phyloP scores from a whole-genome alignment of 78 protist species.

The Dictyostelium intermedium region DNA sequence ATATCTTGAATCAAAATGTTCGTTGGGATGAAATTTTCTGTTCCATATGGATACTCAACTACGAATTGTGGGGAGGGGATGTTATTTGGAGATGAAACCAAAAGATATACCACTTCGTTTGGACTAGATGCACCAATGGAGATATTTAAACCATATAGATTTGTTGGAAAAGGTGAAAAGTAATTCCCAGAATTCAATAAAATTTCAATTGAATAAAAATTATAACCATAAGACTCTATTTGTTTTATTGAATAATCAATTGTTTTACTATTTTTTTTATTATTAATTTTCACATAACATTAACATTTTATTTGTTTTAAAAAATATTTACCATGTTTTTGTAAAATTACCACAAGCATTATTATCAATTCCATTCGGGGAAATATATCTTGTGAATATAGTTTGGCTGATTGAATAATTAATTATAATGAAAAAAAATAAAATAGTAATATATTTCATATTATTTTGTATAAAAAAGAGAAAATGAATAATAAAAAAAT shows the following conservation, averaged over 20 bases:
- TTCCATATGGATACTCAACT: not conserved
- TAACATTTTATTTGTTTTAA: too few species aligned
- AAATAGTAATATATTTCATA: too few species aligned
- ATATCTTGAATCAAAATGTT: not conserved
- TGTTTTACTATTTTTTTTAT: not conserved
- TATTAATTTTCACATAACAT: too few species aligned
- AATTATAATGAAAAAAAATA: too few species aligned
- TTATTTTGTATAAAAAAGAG: too few species aligned
- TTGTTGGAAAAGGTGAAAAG: not conserved
- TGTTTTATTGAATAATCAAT: not conserved
- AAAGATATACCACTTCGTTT: not conserved
- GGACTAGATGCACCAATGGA: not conserved
- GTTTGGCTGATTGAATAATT: not conserved
- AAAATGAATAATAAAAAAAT: too few species aligned
- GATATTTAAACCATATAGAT: not conserved
- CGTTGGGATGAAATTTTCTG: not conserved
- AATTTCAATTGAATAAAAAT: not conserved
- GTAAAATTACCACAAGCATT: not conserved
- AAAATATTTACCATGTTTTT: not conserved
- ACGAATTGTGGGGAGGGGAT: not conserved
- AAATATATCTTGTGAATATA: not conserved
- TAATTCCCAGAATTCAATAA: not conserved
- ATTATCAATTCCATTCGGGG: not conserved
- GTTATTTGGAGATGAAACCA: not conserved
- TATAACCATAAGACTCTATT: not conserved